Evolutionary conservation across 306 rosid species (phyloP), one percentile per base, ranked within the genome.

Genomic region (Datisca glomerata): DNA sequence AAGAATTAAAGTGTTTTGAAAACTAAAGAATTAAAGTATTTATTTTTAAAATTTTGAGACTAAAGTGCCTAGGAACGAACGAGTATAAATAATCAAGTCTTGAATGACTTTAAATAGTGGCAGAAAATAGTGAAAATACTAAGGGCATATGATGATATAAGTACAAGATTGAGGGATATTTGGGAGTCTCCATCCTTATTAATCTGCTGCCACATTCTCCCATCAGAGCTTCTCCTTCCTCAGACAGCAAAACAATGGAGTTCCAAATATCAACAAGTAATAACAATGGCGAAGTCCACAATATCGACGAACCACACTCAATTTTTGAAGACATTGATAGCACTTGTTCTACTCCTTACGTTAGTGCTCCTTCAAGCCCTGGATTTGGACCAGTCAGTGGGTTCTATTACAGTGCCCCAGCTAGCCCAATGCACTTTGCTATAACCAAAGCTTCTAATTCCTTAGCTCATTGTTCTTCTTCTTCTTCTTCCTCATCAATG

Each of bases 311-410:
- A 47, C 18, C 55, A 20, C 28, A 48, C 55, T 42, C 49, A 8
- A 11, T 55, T 5, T 64, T 55, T 6, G 92, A 85, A 5, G 94
- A 85, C 59, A 18, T 64, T 0, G 96, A 91, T 24, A 91, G 98
- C 51, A 71, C 58, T 18, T 91, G 94, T 40, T 91, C 98, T 24
- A 91, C 96, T 7, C 98, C 98, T 8, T 91, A 78, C 64, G 94
- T 91, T 7, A 80, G 96, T 29, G 96, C 96, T 0, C 94, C 98
- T 7, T 91, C 98, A 2, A 91, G 99, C 34, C 99, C 96, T 4
- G 94, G 92, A 25, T 82, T 86, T 0, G 74, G 68, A 8, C 64
- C 75, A 6, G 55, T 56, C 2, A 10, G 70, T 7, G 92, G 93
- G 3, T 80, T 85, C 38, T 85, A 65, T 60, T 91, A 91, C 75